A percentile compares a stretch with the other conserved stretches of the same genome.
Conservation (phyloP, 352 stramenopile genomes). For the Nothophytophthora sp. region DNA sequence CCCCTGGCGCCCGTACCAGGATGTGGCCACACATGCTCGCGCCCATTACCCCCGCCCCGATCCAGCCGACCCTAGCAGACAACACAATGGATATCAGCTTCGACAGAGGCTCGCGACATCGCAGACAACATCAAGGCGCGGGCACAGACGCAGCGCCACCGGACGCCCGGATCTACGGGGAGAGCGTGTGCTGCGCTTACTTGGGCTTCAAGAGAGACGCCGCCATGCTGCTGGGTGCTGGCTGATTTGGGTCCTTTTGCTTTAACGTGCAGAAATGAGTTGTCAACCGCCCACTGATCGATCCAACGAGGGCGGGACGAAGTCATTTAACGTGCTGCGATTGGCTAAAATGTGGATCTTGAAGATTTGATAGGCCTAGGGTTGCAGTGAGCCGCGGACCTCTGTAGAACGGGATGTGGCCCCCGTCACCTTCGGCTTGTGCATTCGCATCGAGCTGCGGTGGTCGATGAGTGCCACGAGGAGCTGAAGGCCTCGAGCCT, state of each 20-base stretch:
- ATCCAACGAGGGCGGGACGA: too few relatives aligned
- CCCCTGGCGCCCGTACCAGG: constrained; percentile 39
- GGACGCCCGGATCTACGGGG: too few relatives aligned
- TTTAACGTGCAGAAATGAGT: too few relatives aligned
- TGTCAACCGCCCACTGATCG: too few relatives aligned
- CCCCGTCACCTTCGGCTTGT: constrained; percentile 11
- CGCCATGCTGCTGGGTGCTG: too few relatives aligned
- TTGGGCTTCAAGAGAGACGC: not conserved
- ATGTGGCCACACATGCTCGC: constrained; percentile 89
- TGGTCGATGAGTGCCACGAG: too few relatives aligned
- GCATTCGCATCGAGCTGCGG: too few relatives aligned
- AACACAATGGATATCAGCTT: not conserved
- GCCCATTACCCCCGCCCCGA: constrained; percentile 89
- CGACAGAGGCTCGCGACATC: too few relatives aligned
- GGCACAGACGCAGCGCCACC: too few relatives aligned
- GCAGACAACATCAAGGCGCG: too few relatives aligned
- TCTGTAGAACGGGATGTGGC: not conserved
- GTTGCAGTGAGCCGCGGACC: not conserved
- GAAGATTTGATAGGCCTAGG: constrained; percentile 2
- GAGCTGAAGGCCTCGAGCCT: too few relatives aligned
- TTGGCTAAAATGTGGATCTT: constrained; percentile 12
- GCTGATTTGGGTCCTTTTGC: not conserved
- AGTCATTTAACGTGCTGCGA: constrained; percentile 5
- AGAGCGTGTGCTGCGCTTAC: too few relatives aligned
- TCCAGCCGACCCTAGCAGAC: constrained; percentile 72